Evolutionary conservation across 768 basidiomycete genomes (phyloP).

Genomic region (Serendipita sp.): DNA sequence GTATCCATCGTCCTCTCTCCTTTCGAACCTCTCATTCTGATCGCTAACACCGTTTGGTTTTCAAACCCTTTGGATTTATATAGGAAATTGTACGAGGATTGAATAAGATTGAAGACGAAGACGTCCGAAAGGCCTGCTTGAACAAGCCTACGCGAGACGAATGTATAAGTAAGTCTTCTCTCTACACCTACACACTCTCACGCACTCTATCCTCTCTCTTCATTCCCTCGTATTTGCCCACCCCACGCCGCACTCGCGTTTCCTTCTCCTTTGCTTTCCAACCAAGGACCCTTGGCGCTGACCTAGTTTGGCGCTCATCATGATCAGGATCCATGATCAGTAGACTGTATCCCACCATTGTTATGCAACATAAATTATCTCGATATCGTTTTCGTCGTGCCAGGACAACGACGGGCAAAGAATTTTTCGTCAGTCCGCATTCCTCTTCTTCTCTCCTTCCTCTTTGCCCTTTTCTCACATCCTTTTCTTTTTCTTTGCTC

Average conservation of each 20-base stretch:
- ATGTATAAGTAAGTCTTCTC: not conserved
- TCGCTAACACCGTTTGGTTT: not conserved
- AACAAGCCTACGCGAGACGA: conserved; percentile 1
- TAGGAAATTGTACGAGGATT: conserved; percentile 5
- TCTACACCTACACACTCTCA: not conserved
- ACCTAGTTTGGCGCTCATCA: not conserved
- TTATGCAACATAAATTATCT: conserved; percentile 5
- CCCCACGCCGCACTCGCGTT: not conserved
- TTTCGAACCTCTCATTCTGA: not conserved
- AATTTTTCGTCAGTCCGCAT: not conserved
- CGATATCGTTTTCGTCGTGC: not conserved
- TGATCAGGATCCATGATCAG: conserved; percentile 1
- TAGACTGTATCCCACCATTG: conserved; percentile 1
- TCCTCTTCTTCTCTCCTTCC: not conserved
- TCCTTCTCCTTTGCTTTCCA: not conserved
- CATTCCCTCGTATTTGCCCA: not conserved
- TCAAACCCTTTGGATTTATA: not conserved
- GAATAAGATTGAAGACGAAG: conserved; percentile 5
- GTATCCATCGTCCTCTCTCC: not conserved
- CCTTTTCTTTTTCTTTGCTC: not conserved
- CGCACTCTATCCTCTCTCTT: not conserved
- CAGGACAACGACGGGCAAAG: not conserved
- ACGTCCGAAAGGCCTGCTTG: not conserved
- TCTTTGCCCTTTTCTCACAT: not conserved
- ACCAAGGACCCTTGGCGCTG: not conserved